These are phyloP conservation scores for Paralagenidium karlingii DNA, from an alignment of 352 stramenopile species.

Conservation along the genomic window DNA sequence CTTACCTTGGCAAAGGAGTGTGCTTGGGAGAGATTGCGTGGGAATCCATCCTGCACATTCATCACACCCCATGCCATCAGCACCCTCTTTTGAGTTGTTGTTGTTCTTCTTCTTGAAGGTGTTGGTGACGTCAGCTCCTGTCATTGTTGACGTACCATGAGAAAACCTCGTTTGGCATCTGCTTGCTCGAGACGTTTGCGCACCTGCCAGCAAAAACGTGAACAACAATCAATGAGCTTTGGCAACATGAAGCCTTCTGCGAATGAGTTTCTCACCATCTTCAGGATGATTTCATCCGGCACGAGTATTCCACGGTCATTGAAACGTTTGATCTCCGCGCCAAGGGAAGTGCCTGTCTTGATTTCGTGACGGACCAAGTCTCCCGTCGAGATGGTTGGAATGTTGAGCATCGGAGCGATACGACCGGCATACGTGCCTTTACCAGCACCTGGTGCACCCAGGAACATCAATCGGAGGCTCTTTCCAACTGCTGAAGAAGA, in stretches of 20 bases:
- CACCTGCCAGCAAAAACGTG: slow-evolving; percentile 17
- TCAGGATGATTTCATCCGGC: slow-evolving; percentile 81
- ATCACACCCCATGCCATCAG: background rate
- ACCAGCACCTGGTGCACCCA: slow-evolving; percentile 77
- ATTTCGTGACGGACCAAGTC: slow-evolving; percentile 84
- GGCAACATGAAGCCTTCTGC: background rate
- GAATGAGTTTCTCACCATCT: slow-evolving; percentile 38
- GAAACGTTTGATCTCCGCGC: slow-evolving; percentile 74
- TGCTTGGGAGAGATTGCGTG: slow-evolving; percentile 80
- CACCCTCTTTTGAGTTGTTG: too few species aligned
- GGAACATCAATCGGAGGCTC: slow-evolving; percentile 84
- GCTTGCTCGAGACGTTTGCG: slow-evolving; percentile 52
- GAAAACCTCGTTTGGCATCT: slow-evolving; percentile 70
- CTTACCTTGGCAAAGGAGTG: slow-evolving; percentile 57
- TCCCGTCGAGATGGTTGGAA: slow-evolving; percentile 83
- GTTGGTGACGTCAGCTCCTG: too few species aligned
- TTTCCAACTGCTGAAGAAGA: too few species aligned
- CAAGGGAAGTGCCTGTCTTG: slow-evolving; percentile 59
- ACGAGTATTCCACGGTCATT: slow-evolving; percentile 74
- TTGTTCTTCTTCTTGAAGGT: background rate
- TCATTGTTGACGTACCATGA: slow-evolving; percentile 30
- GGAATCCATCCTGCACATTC: slow-evolving; percentile 59
- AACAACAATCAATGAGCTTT: background rate
- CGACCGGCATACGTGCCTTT: slow-evolving; percentile 86
- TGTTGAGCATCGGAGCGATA: slow-evolving; percentile 74